Evolutionary conservation across 2,329 filamentous ascomycete genomes (phyloP), one percentile per base, ranked within the genome.

Genomic region (Colletotrichum karsti): DNA sequence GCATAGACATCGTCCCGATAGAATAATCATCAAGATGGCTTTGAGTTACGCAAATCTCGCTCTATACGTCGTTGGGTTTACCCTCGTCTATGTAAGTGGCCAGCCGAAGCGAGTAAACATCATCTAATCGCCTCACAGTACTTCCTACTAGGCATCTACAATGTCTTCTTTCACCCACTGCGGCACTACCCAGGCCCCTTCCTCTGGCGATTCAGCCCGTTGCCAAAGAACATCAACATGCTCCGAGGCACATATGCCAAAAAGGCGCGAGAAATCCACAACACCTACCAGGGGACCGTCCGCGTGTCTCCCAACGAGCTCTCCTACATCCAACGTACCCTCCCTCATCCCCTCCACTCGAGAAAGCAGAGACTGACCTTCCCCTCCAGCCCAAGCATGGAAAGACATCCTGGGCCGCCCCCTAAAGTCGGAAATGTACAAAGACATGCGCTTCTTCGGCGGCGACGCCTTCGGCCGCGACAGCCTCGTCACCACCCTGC

Each of bases 221-320:
- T 71, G 22, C 67, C 69, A 2, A 63, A 55, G 24, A 58, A 50
- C 50, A 18, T 70, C 7, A 18, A 48, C 44, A 37, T 69, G 12
- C 37, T 62, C 5, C 35, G 46, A 12, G 65, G 69, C 28, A 54
- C 7, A 2, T 64, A 61, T 44, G 59, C 65, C 20, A 18, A n/a
- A 39, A 61, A 63, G 20, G 66, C 63, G 3, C 57, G 44, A 2
- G 22, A 62, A 13, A 63, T 71, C 22, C 75, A 77, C 30, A 56
- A 73, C 5, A 22, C 44, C 2, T 77, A 77, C 44, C 73, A 72
- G 3, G 70, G 73, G 26, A 75, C 84, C 1, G 76, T 85, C 13
- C 79, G 83, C 3, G 73, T 81, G 5, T 76, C 74, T 1, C 82
- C 83, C 0, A 77, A 79, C 41, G 73, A 78, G 39, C 75, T 85